A percentile compares a stretch with the other conserved stretches of the same genome.
Conservation (phyloP, 2,329 filamentous ascomycete genomes). For the Alternaria ventricosa region DNA sequence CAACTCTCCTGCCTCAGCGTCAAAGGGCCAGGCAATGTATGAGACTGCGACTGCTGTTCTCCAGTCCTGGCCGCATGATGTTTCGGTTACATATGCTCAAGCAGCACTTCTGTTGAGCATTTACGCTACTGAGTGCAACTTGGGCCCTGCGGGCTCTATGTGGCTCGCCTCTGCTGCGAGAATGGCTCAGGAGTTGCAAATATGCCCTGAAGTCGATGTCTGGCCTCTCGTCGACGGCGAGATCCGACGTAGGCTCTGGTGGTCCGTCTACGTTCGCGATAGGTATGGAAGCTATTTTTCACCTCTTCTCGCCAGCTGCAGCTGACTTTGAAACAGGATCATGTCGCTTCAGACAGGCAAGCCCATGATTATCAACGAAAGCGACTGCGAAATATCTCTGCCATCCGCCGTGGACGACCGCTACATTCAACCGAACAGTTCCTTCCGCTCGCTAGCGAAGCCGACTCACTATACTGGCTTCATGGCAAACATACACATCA, state of each 20-base stretch:
- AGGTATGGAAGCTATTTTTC: conserved; percentile 58
- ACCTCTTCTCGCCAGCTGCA: not conserved
- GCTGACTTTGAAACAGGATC: conserved; percentile 58
- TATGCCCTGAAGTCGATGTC: conserved; percentile 76
- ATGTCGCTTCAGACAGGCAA: conserved; percentile 81
- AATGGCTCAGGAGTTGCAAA: conserved; percentile 80
- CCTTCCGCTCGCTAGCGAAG: conserved; percentile 47
- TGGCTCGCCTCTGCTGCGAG: conserved; percentile 84
- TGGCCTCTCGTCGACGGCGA: conserved; percentile 81
- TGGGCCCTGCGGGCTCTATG: conserved; percentile 82
- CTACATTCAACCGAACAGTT: conserved; percentile 65
- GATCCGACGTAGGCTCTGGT: conserved; percentile 89
- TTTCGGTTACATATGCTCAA: conserved; percentile 76
- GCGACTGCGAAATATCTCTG: conserved; percentile 83
- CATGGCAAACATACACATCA: conserved; percentile 79
- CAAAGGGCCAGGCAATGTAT: conserved; percentile 69
- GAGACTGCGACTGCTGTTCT: conserved; percentile 73
- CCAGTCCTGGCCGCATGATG: conserved; percentile 82
- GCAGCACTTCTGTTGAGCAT: conserved; percentile 75
- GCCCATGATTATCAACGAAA: conserved; percentile 82
- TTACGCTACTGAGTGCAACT: conserved; percentile 84
- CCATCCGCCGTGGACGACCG: conserved; percentile 84
- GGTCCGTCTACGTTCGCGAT: conserved; percentile 90
- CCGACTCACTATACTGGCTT: conserved; percentile 68
- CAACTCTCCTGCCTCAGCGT: conserved; percentile 60